Base-by-base conservation (phyloP, 2,329 filamentous ascomycete genomes). In the Rutstroemia sp. region DNA sequence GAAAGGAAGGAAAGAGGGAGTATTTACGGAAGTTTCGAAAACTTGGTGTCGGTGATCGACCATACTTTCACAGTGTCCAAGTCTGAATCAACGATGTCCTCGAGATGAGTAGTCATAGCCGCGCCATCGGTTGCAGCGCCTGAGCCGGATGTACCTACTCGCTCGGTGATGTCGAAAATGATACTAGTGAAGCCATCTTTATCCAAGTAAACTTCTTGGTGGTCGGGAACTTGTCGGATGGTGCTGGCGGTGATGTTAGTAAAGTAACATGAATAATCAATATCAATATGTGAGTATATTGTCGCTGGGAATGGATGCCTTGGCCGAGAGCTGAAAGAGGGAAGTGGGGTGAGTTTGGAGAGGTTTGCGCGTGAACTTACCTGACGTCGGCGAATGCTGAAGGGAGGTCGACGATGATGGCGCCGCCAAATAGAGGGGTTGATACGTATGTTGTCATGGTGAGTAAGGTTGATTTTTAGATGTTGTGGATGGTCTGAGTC, bases 121-220 rank as follows among this genome's bases (percentile, higher is more conserved):
- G 79, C 81, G 56, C 87, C 86, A 65, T 92, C 84, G 38, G 81
- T 80, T 65, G 84, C 79, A 17, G 82, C 76, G 2, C 76, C 73
- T 44, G 73, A 75, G 30, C 78, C 76, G 4, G 80, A 66, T 14
- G 72, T 69, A 58, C 82, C 80, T 21, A 95, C 86, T 56, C 88
- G 87, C 75, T 96, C 87, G 54, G 88, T 87, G 67, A 97, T 89
- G 67, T 97, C 92, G 71, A 96, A 81, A 65, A 96, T 92, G 70
- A 96, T 84, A 73, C 82, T 91, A 3, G 89, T 89, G 71, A 92
- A 92, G 50, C 90, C 91, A 60, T 87, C 80, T 61, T 82, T 79
- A 69, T 95, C 90, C 67, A 96, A 86, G 75, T 85, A 96, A 64
- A 96, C 87, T 76, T 96, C 92, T 75, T 97, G 92, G 71, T 95